These are phyloP conservation scores for Mariannaea elegans DNA, from an alignment of 2,329 filamentous ascomycete species.

Conservation along the genomic window DNA sequence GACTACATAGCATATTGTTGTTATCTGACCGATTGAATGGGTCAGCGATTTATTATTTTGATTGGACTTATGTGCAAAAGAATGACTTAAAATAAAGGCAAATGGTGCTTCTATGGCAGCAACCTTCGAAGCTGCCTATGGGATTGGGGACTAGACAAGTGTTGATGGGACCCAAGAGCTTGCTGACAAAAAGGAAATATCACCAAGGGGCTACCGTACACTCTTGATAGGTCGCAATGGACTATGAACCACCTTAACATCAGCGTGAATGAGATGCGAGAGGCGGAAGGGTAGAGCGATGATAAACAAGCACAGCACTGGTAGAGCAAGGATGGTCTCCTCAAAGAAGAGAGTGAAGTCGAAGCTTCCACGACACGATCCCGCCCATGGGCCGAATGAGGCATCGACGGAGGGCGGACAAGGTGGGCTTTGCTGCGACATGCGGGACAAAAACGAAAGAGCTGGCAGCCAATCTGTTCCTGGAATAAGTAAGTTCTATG, in stretches of 20 bases:
- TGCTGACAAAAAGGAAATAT: not conserved
- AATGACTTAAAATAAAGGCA: too few relatives aligned
- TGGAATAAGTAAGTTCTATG: too few relatives aligned
- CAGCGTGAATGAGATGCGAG: not conserved
- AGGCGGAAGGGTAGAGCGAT: not conserved
- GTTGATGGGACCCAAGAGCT: too few relatives aligned
- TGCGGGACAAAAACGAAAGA: not conserved
- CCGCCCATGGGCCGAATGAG: not conserved
- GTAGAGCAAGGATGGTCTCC: not conserved
- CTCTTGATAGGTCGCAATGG: not conserved
- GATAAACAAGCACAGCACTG: not conserved
- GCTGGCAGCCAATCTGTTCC: too few relatives aligned
- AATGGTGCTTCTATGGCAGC: too few relatives aligned
- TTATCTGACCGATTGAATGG: not conserved
- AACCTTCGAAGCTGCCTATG: too few relatives aligned
- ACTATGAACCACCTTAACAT: not conserved
- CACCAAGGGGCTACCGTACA: not conserved
- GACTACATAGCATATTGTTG: not conserved
- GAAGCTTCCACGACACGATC: not conserved
- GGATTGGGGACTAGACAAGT: too few relatives aligned
- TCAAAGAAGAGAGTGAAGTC: not conserved
- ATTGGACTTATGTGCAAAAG: too few relatives aligned
- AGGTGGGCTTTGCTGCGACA: not conserved
- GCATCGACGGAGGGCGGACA: not conserved
- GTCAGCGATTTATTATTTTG: not conserved